Percentiles rank a stretch among this genome's conserved stretches.
Evolutionary conservation across 805 yeast genomes (phyloP).

Genomic region (Vanderwaltozyma yarrowii): DNA sequence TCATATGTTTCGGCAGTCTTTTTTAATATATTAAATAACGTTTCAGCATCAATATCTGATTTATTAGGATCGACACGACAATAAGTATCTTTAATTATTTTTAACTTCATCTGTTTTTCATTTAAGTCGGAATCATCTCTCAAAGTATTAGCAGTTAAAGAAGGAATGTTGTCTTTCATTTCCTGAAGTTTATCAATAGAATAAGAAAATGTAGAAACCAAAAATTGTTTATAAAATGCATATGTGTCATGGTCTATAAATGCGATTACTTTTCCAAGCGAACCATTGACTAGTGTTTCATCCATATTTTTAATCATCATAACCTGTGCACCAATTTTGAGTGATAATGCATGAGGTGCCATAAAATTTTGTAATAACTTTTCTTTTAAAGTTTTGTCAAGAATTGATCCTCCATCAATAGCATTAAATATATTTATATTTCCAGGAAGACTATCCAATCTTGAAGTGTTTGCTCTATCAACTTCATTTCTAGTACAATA

Average conservation of each 20-base stretch:
- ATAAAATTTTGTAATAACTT: slow-evolving; percentile 47
- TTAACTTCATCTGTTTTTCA: slow-evolving; percentile 15
- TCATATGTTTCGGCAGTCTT: slow-evolving; percentile 24
- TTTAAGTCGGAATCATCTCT: slow-evolving; percentile 12
- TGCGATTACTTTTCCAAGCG: slow-evolving; percentile 58
- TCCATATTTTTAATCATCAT: slow-evolving; percentile 75
- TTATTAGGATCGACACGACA: slow-evolving; percentile 6
- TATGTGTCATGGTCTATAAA: slow-evolving; percentile 45
- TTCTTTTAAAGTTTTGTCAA: slow-evolving; percentile 34
- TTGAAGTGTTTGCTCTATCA: slow-evolving; percentile 47
- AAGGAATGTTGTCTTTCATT: slow-evolving; percentile 10
- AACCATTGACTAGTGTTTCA: slow-evolving; percentile 64
- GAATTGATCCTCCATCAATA: slow-evolving; percentile 42
- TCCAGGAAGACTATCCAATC: slow-evolving; percentile 40
- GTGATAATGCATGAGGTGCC: slow-evolving; percentile 45
- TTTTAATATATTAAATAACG: slow-evolving; percentile 39
- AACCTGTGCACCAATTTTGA: slow-evolving; percentile 70
- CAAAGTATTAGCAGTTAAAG: slow-evolving; percentile 10
- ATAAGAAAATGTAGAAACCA: slow-evolving; percentile 7
- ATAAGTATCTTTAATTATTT: slow-evolving; percentile 19
- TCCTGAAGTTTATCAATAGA: slow-evolving; percentile 13
- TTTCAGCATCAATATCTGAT: slow-evolving; percentile 20
- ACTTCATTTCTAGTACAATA: slow-evolving; percentile 73
- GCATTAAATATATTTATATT: slow-evolving; percentile 36
- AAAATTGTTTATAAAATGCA: slow-evolving; percentile 28